Base-by-base conservation (phyloP, 1,139 yeast species). In the Saccharomycopsis hybrid region DNA sequence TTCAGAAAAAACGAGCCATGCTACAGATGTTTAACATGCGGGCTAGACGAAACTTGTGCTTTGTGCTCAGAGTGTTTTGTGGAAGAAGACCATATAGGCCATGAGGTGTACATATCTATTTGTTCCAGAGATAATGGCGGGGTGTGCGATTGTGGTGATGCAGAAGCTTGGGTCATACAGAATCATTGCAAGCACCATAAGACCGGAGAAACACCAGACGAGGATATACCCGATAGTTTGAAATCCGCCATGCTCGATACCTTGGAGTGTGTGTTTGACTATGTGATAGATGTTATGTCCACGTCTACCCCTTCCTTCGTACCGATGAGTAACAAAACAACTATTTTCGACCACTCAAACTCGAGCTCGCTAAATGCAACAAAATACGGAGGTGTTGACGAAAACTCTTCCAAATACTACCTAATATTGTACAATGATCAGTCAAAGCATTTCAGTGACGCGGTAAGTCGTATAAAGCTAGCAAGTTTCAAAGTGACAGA, bases 101-200 rank as follows among this genome's bases (percentile, higher is more conserved):
- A 92, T 63, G 78, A 81, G 43, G 85, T 86, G n/a, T 80, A 83
- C 49, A 78, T 85, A 13, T 76, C 82, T 41, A 80, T 88, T 11
- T 82, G 90, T 49, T 82, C 78, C 51, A 70, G 92, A 48, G 95
- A 88, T 54, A 85, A 82, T 56, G 96, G 96, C 3, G 97, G 97
- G 1, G 89, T 89, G 4, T 92, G 97, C 63, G 97, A 92, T 63
- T 92, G 97, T 67, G 97, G 97, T 1, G 96, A 92, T 62, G 73
- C 77, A 0, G 87, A 83, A 55, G 95, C 96, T 0, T 90, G 95
- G 82, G 47, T 37, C 5, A 74, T 70, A 33, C 64, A 62, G 4
- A 65, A 69, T 2, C 67, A 77, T 50, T 90, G 97, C 64, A 62
- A 64, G 41, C 61, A 70, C 49, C 65, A 59, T 43, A 55, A 63